These are phyloP conservation scores for Chionographis japonica DNA, from an alignment of 106 monocot genomes.

Conservation along the genomic window DNA sequence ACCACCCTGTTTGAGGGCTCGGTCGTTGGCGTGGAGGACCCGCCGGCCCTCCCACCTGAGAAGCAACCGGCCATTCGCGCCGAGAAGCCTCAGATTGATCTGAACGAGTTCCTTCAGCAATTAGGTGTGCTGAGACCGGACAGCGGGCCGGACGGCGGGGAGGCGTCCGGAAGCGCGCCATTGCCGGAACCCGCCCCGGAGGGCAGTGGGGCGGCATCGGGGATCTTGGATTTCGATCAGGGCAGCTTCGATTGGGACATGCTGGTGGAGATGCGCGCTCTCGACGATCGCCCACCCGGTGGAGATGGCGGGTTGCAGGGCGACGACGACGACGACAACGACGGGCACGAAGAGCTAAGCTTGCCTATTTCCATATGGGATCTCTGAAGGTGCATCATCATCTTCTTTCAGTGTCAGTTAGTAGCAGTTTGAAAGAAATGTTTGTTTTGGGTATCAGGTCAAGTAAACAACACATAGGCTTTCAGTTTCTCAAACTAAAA, in stretches of 20 bases:
- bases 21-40: not conserved
- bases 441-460: too few species aligned
- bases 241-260: conserved; percentile 60
- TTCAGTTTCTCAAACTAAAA: too few species aligned
- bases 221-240: conserved; percentile 18
- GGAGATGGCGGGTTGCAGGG: conserved; percentile 11
- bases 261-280: conserved; percentile 49
- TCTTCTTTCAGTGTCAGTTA: too few species aligned
- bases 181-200: conserved; percentile 3
- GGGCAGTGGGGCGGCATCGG: not conserved
- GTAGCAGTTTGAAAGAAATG: too few species aligned
- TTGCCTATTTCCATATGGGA: conserved; percentile 57
- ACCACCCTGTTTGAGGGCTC: not conserved
- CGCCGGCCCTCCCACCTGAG: too few species aligned
- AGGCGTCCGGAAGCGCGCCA: not conserved
- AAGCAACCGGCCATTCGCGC: not conserved
- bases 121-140: conserved; percentile 69
- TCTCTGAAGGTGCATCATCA: conserved; percentile 3
- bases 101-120: conserved; percentile 87
- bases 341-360: conserved; percentile 36
- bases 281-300: conserved; percentile 19
- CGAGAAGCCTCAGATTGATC: conserved; percentile 81
- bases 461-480: too few species aligned
- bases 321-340: not conserved
- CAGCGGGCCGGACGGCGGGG: not conserved